phyloP scores from a whole-genome alignment of 225 moss, liverwort and hornwort genomes.

The Antitrichia curtipendula region DNA sequence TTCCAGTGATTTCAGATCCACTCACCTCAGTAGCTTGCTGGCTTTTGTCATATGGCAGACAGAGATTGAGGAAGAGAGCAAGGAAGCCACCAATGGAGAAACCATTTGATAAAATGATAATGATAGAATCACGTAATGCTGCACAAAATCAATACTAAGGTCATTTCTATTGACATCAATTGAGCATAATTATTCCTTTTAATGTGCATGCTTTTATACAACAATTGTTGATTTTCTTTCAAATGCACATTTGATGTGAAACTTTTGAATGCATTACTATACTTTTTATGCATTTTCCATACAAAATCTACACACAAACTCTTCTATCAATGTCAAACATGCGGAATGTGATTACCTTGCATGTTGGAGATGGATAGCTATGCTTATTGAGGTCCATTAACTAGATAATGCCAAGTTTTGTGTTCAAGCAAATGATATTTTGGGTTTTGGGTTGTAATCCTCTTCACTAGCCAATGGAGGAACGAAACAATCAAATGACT shows the following conservation, averaged over 20 bases:
- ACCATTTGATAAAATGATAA: constrained; percentile 51
- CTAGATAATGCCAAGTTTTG: neutral
- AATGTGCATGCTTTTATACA: neutral
- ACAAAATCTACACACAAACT: neutral
- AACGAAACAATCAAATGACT: neutral
- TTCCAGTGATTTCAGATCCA: neutral
- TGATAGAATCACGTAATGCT: constrained; percentile 44
- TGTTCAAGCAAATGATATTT: neutral
- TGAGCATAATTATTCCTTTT: neutral
- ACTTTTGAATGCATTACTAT: neutral
- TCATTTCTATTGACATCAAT: neutral
- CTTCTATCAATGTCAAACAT: neutral
- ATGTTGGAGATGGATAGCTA: neutral
- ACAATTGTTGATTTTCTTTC: neutral
- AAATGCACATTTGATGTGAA: neutral
- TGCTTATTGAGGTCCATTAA: neutral
- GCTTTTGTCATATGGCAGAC: neutral
- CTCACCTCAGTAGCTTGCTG: neutral
- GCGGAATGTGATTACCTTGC: neutral
- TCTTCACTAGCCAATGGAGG: neutral
- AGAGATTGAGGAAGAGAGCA: neutral
- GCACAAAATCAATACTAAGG: constrained; percentile 8
- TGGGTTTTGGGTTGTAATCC: neutral
- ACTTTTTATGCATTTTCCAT: neutral
- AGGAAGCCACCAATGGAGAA: constrained; percentile 36